Conservation (phyloP, 2,329 filamentous ascomycete species). For the Amylocarpus encephaloides region DNA sequence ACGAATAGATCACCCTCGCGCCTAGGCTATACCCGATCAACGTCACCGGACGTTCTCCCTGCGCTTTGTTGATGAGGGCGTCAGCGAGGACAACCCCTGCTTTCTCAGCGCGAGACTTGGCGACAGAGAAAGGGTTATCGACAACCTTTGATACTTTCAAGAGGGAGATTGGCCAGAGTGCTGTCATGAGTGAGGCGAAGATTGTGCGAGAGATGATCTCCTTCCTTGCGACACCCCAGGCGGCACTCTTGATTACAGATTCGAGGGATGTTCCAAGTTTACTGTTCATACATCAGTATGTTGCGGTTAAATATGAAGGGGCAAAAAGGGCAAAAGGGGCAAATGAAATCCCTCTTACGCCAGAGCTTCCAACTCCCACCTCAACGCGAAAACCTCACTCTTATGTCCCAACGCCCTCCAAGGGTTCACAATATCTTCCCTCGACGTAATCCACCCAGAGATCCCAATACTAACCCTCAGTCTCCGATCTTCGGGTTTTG, state of each 20-base stretch:
- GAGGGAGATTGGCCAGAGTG: constrained; percentile 64
- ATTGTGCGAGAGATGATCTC: constrained; percentile 58
- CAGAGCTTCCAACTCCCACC: constrained; percentile 76
- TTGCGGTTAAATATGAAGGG: not conserved
- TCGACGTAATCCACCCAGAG: constrained; percentile 71
- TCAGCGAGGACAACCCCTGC: constrained; percentile 75
- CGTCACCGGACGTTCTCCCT: constrained; percentile 75
- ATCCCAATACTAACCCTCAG: constrained; percentile 79
- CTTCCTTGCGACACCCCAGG: constrained; percentile 68
- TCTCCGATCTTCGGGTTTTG: constrained; percentile 54
- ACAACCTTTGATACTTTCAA: constrained; percentile 61
- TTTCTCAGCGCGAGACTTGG: constrained; percentile 71
- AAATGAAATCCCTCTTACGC: constrained; percentile 30
- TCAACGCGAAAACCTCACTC: constrained; percentile 73
- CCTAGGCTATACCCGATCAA: constrained; percentile 78
- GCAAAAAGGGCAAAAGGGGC: not conserved
- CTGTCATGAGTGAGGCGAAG: constrained; percentile 59
- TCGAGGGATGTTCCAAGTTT: constrained; percentile 74
- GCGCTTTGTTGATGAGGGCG: constrained; percentile 72
- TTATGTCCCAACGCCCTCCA: constrained; percentile 72
- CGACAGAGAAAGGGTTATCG: constrained; percentile 77
- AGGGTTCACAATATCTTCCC: constrained; percentile 65
- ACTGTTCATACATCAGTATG: constrained; percentile 1
- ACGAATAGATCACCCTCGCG: constrained; percentile 75
- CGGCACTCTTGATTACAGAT: constrained; percentile 68